Conservation (phyloP, 768 basidiomycete genomes). For the Termitomyces sp. region DNA sequence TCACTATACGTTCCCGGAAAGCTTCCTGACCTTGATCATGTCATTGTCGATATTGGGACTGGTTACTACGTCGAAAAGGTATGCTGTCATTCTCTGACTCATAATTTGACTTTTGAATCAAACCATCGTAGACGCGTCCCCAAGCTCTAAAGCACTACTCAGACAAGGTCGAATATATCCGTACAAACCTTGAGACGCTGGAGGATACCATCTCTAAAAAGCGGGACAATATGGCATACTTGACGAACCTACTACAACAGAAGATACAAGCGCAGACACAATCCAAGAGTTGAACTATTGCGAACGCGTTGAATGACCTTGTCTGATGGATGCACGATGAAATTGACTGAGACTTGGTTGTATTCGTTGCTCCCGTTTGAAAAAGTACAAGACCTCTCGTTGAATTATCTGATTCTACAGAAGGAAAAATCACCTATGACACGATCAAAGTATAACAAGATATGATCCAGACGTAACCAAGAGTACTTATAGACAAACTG, state of each 20-base stretch:
- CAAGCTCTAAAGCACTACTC: constrained; percentile 83
- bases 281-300: constrained; percentile 13
- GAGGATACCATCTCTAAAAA: constrained; percentile 91
- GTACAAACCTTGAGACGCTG: constrained; percentile 77
- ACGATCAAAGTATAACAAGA: too few relatives aligned
- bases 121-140: constrained; percentile 60
- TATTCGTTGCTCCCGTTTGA: neutral
- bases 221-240: constrained; percentile 80
- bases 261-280: constrained; percentile 39
- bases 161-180: constrained; percentile 78
- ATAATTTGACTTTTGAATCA: neutral
- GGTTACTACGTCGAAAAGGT: constrained; percentile 98
- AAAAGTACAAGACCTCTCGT: neutral
- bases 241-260: constrained; percentile 70
- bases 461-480: too few relatives aligned
- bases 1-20: constrained; percentile 95
- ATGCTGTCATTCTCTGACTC: constrained; percentile 10
- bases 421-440: too few relatives aligned
- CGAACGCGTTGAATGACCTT: neutral
- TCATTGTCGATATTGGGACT: constrained; percentile 94
- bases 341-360: neutral
- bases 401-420: neutral
- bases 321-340: neutral
- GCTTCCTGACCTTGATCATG: constrained; percentile 76
- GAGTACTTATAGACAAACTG: too few relatives aligned